Percentiles rank a stretch among this genome's conserved stretches.
phyloP scores from a whole-genome alignment of 2,329 filamentous ascomycete genomes.

The Fonsecaea nubica region DNA sequence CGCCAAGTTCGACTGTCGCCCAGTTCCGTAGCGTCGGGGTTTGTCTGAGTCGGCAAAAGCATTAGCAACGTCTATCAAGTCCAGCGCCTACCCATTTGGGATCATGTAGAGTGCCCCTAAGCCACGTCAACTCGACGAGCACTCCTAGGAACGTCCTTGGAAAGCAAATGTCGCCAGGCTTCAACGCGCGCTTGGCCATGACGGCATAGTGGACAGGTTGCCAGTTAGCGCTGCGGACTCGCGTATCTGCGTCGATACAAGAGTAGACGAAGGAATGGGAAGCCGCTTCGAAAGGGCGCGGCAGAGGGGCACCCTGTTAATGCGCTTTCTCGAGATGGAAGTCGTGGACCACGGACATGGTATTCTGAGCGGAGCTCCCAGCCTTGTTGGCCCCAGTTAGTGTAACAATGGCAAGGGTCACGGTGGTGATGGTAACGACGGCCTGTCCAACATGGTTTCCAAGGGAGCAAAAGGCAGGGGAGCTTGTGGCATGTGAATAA shows the following conservation, averaged over 20 bases:
- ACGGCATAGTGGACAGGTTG: background rate
- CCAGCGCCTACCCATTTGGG: background rate
- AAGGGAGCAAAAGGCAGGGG: background rate
- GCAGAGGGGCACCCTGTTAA: slow-evolving; percentile 8
- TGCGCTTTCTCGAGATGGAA: slow-evolving; percentile 5
- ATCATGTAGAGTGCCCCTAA: background rate
- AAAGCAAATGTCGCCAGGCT: background rate
- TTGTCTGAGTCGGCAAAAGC: background rate
- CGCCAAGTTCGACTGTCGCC: background rate
- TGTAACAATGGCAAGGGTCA: slow-evolving; percentile 9
- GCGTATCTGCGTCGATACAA: background rate
- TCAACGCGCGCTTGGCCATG: background rate
- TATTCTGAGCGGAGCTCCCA: slow-evolving; percentile 10
- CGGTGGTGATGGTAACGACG: background rate
- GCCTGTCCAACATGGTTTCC: background rate
- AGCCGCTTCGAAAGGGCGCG: background rate
- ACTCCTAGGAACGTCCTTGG: no score
- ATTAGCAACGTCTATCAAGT: background rate
- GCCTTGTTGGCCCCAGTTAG: slow-evolving; percentile 11
- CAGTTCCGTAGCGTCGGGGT: background rate
- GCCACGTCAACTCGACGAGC: background rate
- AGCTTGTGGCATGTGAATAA: background rate
- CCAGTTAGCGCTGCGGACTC: slow-evolving; percentile 1
- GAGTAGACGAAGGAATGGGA: background rate
- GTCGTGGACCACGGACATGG: background rate